phyloP scores from a whole-genome alignment of 2,329 filamentous ascomycete genomes.

The Hirsutella rhossiliensis region DNA sequence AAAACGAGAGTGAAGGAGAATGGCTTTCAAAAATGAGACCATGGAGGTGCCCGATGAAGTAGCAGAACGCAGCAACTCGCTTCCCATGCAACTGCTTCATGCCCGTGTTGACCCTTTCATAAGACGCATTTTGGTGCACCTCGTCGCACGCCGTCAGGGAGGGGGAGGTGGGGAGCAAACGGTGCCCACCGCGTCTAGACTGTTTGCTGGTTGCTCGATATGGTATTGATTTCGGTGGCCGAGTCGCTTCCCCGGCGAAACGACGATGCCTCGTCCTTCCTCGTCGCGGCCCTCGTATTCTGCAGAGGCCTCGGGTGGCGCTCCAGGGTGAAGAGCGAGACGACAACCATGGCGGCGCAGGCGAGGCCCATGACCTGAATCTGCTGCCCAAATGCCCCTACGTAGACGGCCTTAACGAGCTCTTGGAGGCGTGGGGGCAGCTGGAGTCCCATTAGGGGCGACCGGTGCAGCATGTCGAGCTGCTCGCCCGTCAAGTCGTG shows the following conservation, averaged over 20 bases:
- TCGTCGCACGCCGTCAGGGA: too few species aligned
- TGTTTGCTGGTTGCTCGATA: conserved; percentile 10
- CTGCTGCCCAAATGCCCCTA: conserved; percentile 31
- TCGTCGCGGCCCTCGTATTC: conserved; percentile 14
- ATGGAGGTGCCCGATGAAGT: too few species aligned
- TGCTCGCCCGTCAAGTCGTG: conserved; percentile 22
- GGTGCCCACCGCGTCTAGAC: conserved; percentile 3
- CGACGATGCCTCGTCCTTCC: conserved; percentile 16
- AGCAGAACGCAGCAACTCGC: too few species aligned
- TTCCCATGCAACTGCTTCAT: too few species aligned
- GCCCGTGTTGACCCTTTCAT: too few species aligned
- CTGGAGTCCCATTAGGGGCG: conserved; percentile 25
- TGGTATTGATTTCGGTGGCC: conserved; percentile 22
- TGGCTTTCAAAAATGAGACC: too few species aligned
- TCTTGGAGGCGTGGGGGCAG: conserved; percentile 20
- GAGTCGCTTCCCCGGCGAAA: conserved; percentile 23
- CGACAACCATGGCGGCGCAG: conserved; percentile 28
- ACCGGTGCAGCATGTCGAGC: conserved; percentile 30
- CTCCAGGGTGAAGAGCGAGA: conserved; percentile 32
- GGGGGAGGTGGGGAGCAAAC: too few species aligned
- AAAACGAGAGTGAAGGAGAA: too few species aligned
- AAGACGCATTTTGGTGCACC: too few species aligned
- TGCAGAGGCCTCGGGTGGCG: conserved; percentile 23
- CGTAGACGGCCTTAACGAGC: conserved; percentile 28
- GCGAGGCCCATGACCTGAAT: conserved; percentile 33